Percentiles rank a stretch among this genome's conserved stretches.
These are phyloP conservation scores for Cordia subcordata DNA, from an alignment of 257 asterid genomes.

Conservation along the genomic window DNA sequence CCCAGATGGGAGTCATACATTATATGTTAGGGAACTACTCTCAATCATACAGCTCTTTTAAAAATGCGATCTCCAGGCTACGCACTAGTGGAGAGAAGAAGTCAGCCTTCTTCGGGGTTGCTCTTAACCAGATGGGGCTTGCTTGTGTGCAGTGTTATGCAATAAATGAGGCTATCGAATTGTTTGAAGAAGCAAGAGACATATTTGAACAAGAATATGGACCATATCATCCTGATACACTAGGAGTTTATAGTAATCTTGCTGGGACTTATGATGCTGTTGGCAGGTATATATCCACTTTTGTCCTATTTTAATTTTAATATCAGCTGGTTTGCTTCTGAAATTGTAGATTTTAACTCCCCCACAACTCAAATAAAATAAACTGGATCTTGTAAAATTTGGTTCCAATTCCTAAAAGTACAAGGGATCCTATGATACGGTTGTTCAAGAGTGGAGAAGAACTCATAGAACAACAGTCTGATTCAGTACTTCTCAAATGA, in stretches of 20 bases:
- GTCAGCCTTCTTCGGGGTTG: slow-evolving; percentile 87
- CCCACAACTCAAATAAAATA: no score
- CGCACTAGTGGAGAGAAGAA: slow-evolving; percentile 88
- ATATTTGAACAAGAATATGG: slow-evolving; percentile 90
- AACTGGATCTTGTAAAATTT: no score
- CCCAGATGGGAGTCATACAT: slow-evolving; percentile 88
- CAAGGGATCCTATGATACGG: no score
- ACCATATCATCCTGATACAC: slow-evolving; percentile 87
- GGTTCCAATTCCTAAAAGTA: no score
- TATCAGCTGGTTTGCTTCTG: background rate
- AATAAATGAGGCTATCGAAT: slow-evolving; percentile 65
- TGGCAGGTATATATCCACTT: slow-evolving; percentile 54
- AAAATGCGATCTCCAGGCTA: slow-evolving; percentile 62
- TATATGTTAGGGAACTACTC: slow-evolving; percentile 76
- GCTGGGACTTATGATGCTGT: slow-evolving; percentile 95
- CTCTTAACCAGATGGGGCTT: slow-evolving; percentile 90
- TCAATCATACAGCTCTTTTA: slow-evolving; percentile 60
- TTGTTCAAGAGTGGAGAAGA: no score
- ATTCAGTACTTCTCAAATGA: no score
- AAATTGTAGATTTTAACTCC: slow-evolving; percentile 1
- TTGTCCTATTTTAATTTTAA: background rate
- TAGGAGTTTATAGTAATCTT: slow-evolving; percentile 92
- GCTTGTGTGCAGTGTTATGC: slow-evolving; percentile 85
- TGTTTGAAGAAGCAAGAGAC: slow-evolving; percentile 87
- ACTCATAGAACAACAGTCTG: no score